These are phyloP conservation scores for Paraphoma chrysanthemicola DNA, from an alignment of 2,329 filamentous ascomycete species.

Conservation along the genomic window DNA sequence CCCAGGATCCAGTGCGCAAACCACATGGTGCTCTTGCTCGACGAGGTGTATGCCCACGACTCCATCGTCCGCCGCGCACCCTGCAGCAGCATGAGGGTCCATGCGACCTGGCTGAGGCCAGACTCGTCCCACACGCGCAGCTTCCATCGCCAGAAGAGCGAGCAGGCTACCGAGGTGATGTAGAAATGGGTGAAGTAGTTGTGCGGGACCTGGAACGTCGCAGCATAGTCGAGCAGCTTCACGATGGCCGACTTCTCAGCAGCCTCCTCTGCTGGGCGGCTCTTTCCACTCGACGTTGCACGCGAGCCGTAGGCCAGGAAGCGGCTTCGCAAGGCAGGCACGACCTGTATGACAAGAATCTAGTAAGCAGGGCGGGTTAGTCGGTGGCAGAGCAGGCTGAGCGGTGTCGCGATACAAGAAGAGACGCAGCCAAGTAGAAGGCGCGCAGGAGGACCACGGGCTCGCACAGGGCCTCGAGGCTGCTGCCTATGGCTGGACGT, in stretches of 20 bases:
- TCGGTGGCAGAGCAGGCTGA: slow-evolving; percentile 19
- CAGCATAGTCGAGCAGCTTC: slow-evolving; percentile 57
- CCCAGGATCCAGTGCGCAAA: slow-evolving; percentile 83
- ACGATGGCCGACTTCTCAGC: slow-evolving; percentile 14
- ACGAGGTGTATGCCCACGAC: slow-evolving; percentile 69
- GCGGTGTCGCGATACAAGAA: slow-evolving; percentile 48
- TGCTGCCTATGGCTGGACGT: slow-evolving; percentile 3
- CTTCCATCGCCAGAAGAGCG: slow-evolving; percentile 76
- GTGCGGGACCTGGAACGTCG: slow-evolving; percentile 75
- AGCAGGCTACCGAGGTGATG: slow-evolving; percentile 70
- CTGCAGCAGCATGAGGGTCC: slow-evolving; percentile 78
- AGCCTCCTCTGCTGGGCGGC: slow-evolving; percentile 3
- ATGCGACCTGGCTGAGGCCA: slow-evolving; percentile 66
- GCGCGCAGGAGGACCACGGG: slow-evolving; percentile 38
- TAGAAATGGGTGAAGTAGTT: slow-evolving; percentile 93
- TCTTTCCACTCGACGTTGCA: slow-evolving; percentile 33
- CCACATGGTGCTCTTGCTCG: slow-evolving; percentile 82
- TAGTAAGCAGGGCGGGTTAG: slow-evolving; percentile 44
- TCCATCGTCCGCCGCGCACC: slow-evolving; percentile 79
- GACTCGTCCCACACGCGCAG: slow-evolving; percentile 52
- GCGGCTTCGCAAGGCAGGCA: slow-evolving; percentile 60
- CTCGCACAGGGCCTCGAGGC: slow-evolving; percentile 14
- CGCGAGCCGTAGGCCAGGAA: slow-evolving; percentile 69
- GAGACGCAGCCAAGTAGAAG: slow-evolving; percentile 47
- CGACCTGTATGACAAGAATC: slow-evolving; percentile 59